Evolutionary conservation across 164 flowering plant genomes (phyloP).

Genomic region (Protea cynaroides): DNA sequence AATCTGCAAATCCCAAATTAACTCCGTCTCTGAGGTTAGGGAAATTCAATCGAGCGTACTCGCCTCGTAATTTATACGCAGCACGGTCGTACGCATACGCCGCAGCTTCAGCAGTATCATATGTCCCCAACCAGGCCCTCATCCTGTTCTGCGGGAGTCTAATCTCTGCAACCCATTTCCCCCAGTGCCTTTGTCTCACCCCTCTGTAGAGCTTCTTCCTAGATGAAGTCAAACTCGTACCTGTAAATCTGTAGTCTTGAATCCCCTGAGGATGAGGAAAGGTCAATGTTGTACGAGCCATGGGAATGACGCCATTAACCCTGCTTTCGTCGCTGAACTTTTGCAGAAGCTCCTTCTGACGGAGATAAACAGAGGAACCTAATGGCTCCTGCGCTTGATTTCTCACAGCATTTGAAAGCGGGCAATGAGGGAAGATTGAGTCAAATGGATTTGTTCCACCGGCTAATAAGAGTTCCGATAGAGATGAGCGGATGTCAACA

Average conservation of each 20-base stretch:
- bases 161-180: constrained; percentile 98
- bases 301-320: constrained; percentile 5
- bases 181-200: constrained; percentile 98
- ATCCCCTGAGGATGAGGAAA: constrained; percentile 4
- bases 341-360: constrained; percentile 61
- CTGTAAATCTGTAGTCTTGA: constrained; percentile 6
- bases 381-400: constrained; percentile 33
- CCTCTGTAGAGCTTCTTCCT: constrained; percentile 88
- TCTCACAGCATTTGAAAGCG: constrained; percentile 17
- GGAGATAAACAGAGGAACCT: constrained; percentile 74
- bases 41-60: constrained; percentile 83
- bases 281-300: background rate
- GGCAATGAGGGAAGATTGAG: constrained; percentile 50
- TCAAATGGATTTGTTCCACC: constrained; percentile 55
- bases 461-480: constrained; percentile 53
- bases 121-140: constrained; percentile 94
- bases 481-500: constrained; percentile 31
- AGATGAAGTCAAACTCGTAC: constrained; percentile 1
- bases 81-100: constrained; percentile 95
- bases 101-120: constrained; percentile 80
- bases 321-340: constrained; percentile 36
- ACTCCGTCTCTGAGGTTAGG: constrained; percentile 55
- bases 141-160: constrained; percentile 86
- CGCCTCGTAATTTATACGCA: constrained; percentile 83
- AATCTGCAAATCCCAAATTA: constrained; percentile 40